A percentile compares a stretch with the other conserved stretches of the same genome.
phyloP scores from a whole-genome alignment of 1,139 yeast species.

The Pichia sp. region DNA sequence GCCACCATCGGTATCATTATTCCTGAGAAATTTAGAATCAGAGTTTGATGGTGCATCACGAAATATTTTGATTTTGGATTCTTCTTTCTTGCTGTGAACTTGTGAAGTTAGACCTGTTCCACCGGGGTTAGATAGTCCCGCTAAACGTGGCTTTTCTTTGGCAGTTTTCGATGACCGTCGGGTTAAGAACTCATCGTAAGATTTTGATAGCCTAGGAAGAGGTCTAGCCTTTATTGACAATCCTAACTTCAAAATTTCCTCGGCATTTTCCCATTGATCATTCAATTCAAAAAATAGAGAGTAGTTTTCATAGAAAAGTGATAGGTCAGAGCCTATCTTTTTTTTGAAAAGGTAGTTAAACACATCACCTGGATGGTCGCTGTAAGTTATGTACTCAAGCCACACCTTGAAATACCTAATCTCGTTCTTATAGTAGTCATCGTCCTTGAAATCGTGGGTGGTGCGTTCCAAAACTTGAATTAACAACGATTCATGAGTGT shows the following conservation, averaged over 20 bases:
- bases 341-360: constrained; percentile 71
- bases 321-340: constrained; percentile 63
- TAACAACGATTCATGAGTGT: constrained; percentile 62
- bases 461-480: constrained; percentile 66
- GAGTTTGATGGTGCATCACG: constrained; percentile 10
- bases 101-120: constrained; percentile 22
- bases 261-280: constrained; percentile 55
- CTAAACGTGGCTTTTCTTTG: not conserved
- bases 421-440: constrained; percentile 69
- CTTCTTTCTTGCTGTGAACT: constrained; percentile 6
- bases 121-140: constrained; percentile 19
- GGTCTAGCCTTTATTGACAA: constrained; percentile 64
- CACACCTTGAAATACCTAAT: constrained; percentile 75
- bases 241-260: constrained; percentile 60
- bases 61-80: constrained; percentile 21
- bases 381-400: constrained; percentile 67
- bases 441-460: constrained; percentile 65
- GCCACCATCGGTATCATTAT: constrained; percentile 5
- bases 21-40: not conserved
- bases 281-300: constrained; percentile 59
- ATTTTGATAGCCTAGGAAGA: constrained; percentile 44
- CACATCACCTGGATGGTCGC: constrained; percentile 69
- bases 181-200: constrained; percentile 45
- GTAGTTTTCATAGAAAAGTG: constrained; percentile 77
- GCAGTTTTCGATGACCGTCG: constrained; percentile 28